Base-by-base conservation (phyloP, 495 filamentous ascomycete genomes). In the Jackrogersella multiformis region DNA sequence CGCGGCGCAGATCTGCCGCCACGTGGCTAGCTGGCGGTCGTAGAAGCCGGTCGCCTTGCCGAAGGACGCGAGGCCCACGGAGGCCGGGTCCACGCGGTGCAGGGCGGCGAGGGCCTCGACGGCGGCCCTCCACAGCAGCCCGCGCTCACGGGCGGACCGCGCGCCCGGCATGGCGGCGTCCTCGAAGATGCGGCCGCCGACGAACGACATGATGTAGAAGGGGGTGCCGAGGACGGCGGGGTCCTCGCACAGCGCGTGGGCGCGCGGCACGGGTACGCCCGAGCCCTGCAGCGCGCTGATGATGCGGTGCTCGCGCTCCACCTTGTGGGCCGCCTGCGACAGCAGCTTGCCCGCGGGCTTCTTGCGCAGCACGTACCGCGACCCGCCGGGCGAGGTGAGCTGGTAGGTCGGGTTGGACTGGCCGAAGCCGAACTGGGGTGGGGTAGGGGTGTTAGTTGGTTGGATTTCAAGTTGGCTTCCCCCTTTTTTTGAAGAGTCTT, bases 391-490 rank as follows among this genome's bases (percentile, higher is more conserved):
- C n/a, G 86, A 85, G 8, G 87, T 96, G 63, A 97, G 82, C 58
- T 92, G 91, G 80, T 97, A 98, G 6, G 95, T 98, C 26, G 95
- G 95, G 75, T 98, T 99, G 44, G 92, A 97, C 79, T 98, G 95
- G 53, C 95, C 95, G 74, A 94, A 99, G 68, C 93, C 91, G 73
- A 97, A 99, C 90, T 97, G 76, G n/a, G n/a, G n/a, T n/a, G 42
- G 2, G 8, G 21, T 20, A 1, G 2, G 41, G 23, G 12, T 58
- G 69, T 69, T 48, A 69, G 68, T 18, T 42, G 6, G 39, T 12
- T 16, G 6, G n/a, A 21, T 44, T 20, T 21, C 3, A 9, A 1
- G 20, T 13, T 45, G 7, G 7, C 12, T 2, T 16, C 12, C 20
- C 12, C 10, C 23, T 20, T 7, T 5, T 24, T 45, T 45, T 8